These are phyloP conservation scores for Thalassiosira livingstoniorum DNA, from an alignment of 352 stramenopile genomes.

Conservation along the genomic window DNA sequence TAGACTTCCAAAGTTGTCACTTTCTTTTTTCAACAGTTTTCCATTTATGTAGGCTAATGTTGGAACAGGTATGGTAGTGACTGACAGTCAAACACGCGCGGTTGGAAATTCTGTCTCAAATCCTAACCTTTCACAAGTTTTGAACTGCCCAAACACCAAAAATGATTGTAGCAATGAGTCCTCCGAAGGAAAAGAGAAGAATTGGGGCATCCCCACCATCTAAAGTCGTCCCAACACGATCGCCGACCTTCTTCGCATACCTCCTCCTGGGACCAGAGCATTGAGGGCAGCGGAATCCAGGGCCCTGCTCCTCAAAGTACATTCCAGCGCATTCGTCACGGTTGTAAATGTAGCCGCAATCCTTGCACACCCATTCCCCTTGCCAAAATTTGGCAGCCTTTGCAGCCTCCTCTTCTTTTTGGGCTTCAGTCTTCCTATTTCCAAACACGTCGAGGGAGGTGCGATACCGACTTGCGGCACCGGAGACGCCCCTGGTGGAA, in stretches of 20 bases:
- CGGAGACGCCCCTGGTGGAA: slow-evolving; percentile 1
- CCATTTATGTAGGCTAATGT: too few relatives aligned
- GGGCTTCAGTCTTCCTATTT: slow-evolving; percentile 74
- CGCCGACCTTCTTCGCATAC: slow-evolving; percentile 87
- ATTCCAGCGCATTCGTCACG: slow-evolving; percentile 79
- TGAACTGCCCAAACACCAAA: slow-evolving; percentile 86
- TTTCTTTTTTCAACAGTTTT: too few relatives aligned
- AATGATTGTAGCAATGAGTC: slow-evolving; percentile 79
- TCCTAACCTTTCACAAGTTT: slow-evolving; percentile 73
- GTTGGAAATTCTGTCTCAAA: background rate
- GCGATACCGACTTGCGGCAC: too few relatives aligned
- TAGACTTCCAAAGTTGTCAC: too few relatives aligned
- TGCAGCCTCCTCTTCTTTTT: slow-evolving; percentile 69
- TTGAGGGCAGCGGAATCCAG: slow-evolving; percentile 85
- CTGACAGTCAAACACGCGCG: too few relatives aligned
- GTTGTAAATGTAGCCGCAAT: slow-evolving; percentile 88
- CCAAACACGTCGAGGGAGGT: slow-evolving; percentile 81
- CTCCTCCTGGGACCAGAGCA: slow-evolving; percentile 85
- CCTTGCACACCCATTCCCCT: slow-evolving; percentile 87
- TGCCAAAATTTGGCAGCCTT: slow-evolving; percentile 77
- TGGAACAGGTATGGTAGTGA: too few relatives aligned
- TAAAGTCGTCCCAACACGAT: slow-evolving; percentile 85
- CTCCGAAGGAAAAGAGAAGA: slow-evolving; percentile 85
- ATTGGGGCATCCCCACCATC: slow-evolving; percentile 87
- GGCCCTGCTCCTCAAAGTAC: slow-evolving; percentile 86